These are phyloP conservation scores for Heliosperma pusillum DNA, from an alignment of 148 eudicot genomes.

Conservation along the genomic window DNA sequence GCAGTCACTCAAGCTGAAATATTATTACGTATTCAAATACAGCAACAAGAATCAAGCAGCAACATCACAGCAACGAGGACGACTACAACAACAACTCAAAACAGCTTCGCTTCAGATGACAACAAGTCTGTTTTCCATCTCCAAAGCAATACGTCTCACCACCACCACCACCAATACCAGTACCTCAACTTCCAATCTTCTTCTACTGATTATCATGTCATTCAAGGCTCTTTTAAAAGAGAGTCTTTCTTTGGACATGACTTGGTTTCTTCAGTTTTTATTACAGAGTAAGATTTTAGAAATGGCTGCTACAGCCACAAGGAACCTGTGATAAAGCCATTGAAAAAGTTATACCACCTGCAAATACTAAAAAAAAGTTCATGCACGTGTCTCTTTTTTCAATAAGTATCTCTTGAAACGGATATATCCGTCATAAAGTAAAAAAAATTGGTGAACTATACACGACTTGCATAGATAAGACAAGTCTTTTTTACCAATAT, in stretches of 20 bases:
- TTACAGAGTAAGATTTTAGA: background rate
- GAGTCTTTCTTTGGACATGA: conserved; percentile 64
- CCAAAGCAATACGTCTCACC: conserved; percentile 34
- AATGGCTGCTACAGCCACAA: too few species aligned
- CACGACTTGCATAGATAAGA: too few species aligned
- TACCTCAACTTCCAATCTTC: conserved; percentile 41
- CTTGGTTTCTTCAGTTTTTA: conserved; percentile 40
- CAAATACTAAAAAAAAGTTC: too few species aligned
- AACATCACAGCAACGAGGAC: conserved; percentile 11
- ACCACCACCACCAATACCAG: conserved; percentile 16
- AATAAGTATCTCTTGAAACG: too few species aligned
- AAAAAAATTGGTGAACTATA: too few species aligned
- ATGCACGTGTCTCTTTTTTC: too few species aligned
- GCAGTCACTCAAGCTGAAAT: conserved; percentile 91
- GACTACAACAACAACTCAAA: conserved; percentile 17
- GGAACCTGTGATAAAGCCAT: too few species aligned
- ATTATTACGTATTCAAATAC: conserved; percentile 83
- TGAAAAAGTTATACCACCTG: too few species aligned
- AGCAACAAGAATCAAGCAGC: conserved; percentile 53
- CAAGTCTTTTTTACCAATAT: too few species aligned
- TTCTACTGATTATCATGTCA: conserved; percentile 42
- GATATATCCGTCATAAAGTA: too few species aligned
- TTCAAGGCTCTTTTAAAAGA: conserved; percentile 57
- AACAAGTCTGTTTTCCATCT: conserved; percentile 35
- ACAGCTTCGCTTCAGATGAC: conserved; percentile 26